Conservation (phyloP, 2,329 filamentous ascomycete species). For the Scolecobasidium constrictum region DNA sequence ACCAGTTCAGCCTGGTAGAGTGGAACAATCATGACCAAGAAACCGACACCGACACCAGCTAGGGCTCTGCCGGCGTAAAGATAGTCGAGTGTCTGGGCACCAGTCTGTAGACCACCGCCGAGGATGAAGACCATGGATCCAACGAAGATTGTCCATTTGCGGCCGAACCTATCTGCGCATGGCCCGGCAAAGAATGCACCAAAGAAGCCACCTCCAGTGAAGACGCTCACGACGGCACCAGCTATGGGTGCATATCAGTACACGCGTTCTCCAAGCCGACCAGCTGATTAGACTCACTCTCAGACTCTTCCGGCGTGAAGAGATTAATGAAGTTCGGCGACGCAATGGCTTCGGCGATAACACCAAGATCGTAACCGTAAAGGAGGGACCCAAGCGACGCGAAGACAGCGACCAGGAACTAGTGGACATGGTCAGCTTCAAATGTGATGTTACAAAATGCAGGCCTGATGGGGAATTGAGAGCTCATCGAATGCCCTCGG, state of each 20-base stretch:
- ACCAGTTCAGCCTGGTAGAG: conserved; percentile 71
- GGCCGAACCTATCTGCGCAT: conserved; percentile 52
- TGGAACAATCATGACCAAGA: conserved; percentile 54
- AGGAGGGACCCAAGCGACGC: conserved; percentile 48
- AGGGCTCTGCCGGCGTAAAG: conserved; percentile 61
- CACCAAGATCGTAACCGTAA: conserved; percentile 49
- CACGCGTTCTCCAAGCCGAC: neutral
- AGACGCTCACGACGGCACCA: conserved; percentile 65
- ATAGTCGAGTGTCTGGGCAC: conserved; percentile 46
- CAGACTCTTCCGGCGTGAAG: conserved; percentile 29
- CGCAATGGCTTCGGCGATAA: conserved; percentile 46
- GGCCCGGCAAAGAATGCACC: conserved; percentile 56
- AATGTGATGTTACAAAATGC: neutral
- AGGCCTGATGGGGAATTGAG: neutral
- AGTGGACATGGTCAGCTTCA: neutral
- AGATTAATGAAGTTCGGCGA: conserved; percentile 29
- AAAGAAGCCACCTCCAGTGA: conserved; percentile 66
- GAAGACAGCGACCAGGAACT: conserved; percentile 49
- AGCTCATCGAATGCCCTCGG: neutral
- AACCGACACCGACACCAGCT: conserved; percentile 54
- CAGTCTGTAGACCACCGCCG: conserved; percentile 64
- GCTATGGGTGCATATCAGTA: conserved; percentile 13
- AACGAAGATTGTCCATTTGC: conserved; percentile 59
- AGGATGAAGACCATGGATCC: conserved; percentile 63
- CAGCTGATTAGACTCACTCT: conserved; percentile 19